Conservation (phyloP, 2,329 filamentous ascomycete genomes). For the Sporothrix protearum region DNA sequence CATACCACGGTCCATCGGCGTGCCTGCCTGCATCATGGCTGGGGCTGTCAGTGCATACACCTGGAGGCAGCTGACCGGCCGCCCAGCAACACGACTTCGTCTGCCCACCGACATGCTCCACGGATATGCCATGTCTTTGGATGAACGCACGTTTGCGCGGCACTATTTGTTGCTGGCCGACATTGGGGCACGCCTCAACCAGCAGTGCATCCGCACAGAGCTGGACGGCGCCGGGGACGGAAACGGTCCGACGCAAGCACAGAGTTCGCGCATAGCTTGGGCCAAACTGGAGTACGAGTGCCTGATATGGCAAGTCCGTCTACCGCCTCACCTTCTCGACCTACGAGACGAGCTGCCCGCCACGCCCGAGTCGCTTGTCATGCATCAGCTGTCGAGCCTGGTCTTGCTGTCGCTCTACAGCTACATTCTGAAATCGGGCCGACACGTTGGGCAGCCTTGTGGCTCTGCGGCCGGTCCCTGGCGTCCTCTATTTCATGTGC, state of each 20-base stretch:
- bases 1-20: not conserved
- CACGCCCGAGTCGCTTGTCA: slow-evolving; percentile 11
- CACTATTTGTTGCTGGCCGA: slow-evolving; percentile 12
- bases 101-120: not conserved
- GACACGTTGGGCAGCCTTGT: not conserved
- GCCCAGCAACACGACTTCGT: not conserved
- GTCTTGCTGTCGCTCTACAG: slow-evolving; percentile 16
- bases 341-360: slow-evolving; percentile 21
- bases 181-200: slow-evolving; percentile 3
- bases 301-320: slow-evolving; percentile 16
- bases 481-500: slow-evolving; percentile 16
- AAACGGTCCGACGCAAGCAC: not conserved
- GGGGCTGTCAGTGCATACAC: slow-evolving; percentile 9
- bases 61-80: not conserved
- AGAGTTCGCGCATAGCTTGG: not conserved
- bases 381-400: slow-evolving; percentile 17
- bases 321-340: slow-evolving; percentile 16
- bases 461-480: slow-evolving; percentile 4
- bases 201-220: not conserved
- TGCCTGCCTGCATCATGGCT: not conserved
- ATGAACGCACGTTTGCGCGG: not conserved
- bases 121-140: not conserved
- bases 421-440: not conserved
- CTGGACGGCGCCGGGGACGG: not conserved
- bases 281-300: slow-evolving; percentile 21